These are phyloP conservation scores for Alectoria sarmentosa DNA, from an alignment of 495 filamentous ascomycete species.

Conservation along the genomic window DNA sequence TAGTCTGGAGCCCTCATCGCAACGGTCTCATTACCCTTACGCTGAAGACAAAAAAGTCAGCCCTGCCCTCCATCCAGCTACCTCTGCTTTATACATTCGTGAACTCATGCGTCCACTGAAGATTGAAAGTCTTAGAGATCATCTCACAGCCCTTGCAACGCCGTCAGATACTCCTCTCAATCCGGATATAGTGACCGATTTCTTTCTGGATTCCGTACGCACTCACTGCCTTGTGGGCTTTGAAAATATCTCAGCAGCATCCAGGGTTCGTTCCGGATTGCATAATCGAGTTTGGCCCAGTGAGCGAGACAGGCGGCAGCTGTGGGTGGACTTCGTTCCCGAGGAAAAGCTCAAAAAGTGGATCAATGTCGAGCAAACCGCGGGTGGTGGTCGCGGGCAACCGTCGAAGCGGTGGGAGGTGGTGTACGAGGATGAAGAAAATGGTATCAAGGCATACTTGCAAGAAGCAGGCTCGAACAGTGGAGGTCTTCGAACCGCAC, in stretches of 20 bases:
- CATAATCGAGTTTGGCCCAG: constrained; percentile 80
- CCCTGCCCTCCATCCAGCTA: constrained; percentile 76
- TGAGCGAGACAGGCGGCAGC: constrained; percentile 72
- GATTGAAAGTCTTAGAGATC: constrained; percentile 50
- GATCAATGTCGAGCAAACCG: constrained; percentile 60
- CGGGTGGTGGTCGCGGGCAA: constrained; percentile 38
- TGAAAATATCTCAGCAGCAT: constrained; percentile 57
- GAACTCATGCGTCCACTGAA: constrained; percentile 86
- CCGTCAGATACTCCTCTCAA: constrained; percentile 45
- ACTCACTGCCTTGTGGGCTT: constrained; percentile 83
- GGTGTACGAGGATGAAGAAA: constrained; percentile 52
- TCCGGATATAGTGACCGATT: constrained; percentile 50
- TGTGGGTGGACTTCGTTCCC: constrained; percentile 90
- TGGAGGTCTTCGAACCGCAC: constrained; percentile 28
- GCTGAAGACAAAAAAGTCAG: constrained; percentile 43
- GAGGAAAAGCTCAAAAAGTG: constrained; percentile 65
- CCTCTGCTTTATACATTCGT: constrained; percentile 80
- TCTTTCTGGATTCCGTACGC: constrained; percentile 77
- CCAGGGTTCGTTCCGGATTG: constrained; percentile 67
- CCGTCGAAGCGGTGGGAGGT: constrained; percentile 60
- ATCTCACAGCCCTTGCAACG: constrained; percentile 62
- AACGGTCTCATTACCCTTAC: constrained; percentile 24
- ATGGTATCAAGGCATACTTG: constrained; percentile 50
- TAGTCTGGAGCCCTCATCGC: constrained; percentile 17
- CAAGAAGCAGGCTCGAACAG: constrained; percentile 38